Conservation (phyloP, 2,329 filamentous ascomycete genomes). For the Neocucurbitaria cava region DNA sequence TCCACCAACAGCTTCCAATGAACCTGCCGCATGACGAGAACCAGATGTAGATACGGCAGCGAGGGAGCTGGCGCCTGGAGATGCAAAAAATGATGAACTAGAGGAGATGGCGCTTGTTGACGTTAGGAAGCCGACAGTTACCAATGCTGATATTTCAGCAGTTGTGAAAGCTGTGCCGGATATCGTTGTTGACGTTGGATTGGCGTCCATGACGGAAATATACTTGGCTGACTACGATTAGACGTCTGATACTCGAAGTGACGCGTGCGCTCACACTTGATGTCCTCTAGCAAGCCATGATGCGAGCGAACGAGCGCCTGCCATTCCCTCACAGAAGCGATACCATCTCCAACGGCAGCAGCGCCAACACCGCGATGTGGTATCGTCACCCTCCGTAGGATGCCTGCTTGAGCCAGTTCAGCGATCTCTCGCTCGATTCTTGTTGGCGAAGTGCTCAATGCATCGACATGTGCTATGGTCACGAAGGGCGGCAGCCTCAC, state of each 20-base stretch:
- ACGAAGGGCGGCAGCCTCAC: constrained; percentile 67
- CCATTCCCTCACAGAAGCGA: constrained; percentile 63
- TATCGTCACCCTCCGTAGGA: constrained; percentile 68
- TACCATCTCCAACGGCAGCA: constrained; percentile 67
- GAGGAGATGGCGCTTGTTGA: constrained; percentile 42
- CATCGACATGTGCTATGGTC: constrained; percentile 70
- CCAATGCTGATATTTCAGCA: constrained; percentile 63
- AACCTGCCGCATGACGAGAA: constrained; percentile 71
- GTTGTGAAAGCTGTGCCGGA: constrained; percentile 51
- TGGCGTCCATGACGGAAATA: constrained; percentile 57
- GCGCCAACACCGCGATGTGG: constrained; percentile 65
- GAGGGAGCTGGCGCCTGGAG: constrained; percentile 53
- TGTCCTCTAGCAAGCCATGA: constrained; percentile 25
- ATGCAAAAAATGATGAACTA: constrained; percentile 50
- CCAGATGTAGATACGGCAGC: constrained; percentile 67
- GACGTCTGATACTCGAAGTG: neutral
- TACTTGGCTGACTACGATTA: constrained; percentile 55
- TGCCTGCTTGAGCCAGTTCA: constrained; percentile 63
- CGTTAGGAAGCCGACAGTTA: constrained; percentile 73
- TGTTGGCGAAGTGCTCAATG: constrained; percentile 68
- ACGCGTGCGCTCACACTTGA: constrained; percentile 45
- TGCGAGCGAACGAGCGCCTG: constrained; percentile 48
- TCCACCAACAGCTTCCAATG: constrained; percentile 72
- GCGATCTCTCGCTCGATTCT: constrained; percentile 72
- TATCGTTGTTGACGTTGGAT: constrained; percentile 58